Conservation (phyloP, 306 rosid genomes). For the Rosa multiflora region DNA sequence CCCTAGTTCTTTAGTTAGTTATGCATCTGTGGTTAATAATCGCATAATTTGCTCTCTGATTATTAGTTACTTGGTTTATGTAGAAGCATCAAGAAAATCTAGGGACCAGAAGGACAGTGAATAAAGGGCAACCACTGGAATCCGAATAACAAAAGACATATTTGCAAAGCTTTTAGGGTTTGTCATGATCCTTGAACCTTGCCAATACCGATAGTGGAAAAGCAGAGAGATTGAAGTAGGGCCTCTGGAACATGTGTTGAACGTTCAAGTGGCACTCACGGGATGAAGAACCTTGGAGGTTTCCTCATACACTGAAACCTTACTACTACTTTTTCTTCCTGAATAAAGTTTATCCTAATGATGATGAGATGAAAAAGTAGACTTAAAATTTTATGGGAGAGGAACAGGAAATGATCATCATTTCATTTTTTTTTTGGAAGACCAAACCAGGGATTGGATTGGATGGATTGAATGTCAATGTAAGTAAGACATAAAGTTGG, state of each 20-base stretch:
- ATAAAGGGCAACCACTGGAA: not conserved
- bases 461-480: not conserved
- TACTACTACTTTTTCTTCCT: conserved; percentile 8
- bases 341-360: not conserved
- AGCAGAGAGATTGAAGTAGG: not conserved
- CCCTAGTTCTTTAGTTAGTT: not conserved
- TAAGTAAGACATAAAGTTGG: not conserved
- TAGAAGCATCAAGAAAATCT: not conserved
- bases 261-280: conserved; percentile 17
- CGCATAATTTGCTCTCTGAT: not conserved
- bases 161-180: not conserved
- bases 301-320: not conserved
- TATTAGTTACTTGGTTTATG: not conserved
- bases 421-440: conserved; percentile 5
- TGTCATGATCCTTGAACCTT: conserved; percentile 6
- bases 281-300: conserved; percentile 4
- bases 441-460: not conserved
- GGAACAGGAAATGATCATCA: not conserved
- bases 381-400: not conserved
- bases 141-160: conserved; percentile 4
- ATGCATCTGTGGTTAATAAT: not conserved
- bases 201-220: not conserved
- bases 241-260: not conserved
- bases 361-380: not conserved
- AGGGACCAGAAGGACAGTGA: not conserved